Evolutionary conservation across 192 early-diverging fungal genomes (phyloP), one percentile per base, ranked within the genome.

Genomic region (Coemansia sp.): DNA sequence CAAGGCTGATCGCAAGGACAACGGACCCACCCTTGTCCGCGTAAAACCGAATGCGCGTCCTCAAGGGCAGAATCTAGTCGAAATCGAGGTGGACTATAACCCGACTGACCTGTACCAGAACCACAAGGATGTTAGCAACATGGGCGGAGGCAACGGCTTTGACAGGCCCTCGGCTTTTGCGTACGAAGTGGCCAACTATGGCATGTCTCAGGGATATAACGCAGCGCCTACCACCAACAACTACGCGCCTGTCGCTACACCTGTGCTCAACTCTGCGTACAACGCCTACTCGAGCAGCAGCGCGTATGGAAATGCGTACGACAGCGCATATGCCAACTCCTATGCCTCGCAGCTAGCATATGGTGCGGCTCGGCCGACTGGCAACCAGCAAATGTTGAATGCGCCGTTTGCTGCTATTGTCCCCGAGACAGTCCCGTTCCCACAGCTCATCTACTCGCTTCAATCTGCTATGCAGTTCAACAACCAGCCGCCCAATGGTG

Each of bases 381-480:
- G n/a, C n/a, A n/a, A n/a, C n/a, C 53, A 39, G 14, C 40, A 18
- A 4, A 15, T 38, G 2, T 29, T 49, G 18, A 54, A 55, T 19
- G 48, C 31, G 10, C 56, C 52, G 13, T 56, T 49, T 51, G 58
- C 62, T 1, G 53, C 68, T 26, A 53, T 71, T 39, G 48, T 60
- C 19, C 58, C 68, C 0, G 56, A 70, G 41, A 63, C 55, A 10
- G 51, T 70, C 22, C 68, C 61, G 17, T 38, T 70, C 7, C 63
- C 69, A 1, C 69, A 71, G 42, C 69, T 71, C 5, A 40, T 71
- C 7, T 52, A 60, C 58, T 60, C 62, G 33, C 49, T 71, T 21
- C 69, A 71, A 46, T 43, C 49, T 4, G 63, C 63, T 10, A 52
- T 57, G 50, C 56, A 41, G 30, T 22, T 37, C 21, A 50, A 29